phyloP scores from a whole-genome alignment of 176 grass and related monocot species.

The Melocanna baccifera region DNA sequence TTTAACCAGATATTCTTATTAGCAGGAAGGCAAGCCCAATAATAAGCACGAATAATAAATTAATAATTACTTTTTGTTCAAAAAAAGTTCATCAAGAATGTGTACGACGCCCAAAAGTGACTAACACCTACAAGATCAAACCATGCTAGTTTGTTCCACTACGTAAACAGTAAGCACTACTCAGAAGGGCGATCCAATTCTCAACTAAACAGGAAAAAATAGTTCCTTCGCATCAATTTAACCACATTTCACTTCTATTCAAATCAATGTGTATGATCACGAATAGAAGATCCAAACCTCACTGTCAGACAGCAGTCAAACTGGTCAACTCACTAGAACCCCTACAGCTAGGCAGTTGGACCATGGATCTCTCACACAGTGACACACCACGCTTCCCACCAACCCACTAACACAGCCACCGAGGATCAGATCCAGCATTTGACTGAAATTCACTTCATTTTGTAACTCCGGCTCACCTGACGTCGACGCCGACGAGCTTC shows the following conservation, averaged over 20 bases:
- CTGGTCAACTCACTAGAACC: background rate
- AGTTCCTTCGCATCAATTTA: background rate
- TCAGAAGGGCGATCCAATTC: background rate
- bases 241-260: background rate
- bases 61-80: background rate
- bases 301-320: background rate
- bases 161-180: background rate
- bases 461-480: constrained; percentile 46
- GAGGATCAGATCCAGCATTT: constrained; percentile 3
- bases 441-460: background rate
- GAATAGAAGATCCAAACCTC: background rate
- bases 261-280: background rate
- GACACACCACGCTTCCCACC: background rate
- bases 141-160: background rate
- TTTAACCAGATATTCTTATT: background rate
- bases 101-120: background rate
- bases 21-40: background rate
- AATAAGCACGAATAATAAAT: background rate
- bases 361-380: background rate
- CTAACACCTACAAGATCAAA: background rate
- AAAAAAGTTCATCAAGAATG: background rate
- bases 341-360: background rate
- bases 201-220: background rate
- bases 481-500: constrained; percentile 82
- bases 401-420: background rate